Conservation (phyloP, 129 eudicot genomes). For the Dittrichia graveolens region DNA sequence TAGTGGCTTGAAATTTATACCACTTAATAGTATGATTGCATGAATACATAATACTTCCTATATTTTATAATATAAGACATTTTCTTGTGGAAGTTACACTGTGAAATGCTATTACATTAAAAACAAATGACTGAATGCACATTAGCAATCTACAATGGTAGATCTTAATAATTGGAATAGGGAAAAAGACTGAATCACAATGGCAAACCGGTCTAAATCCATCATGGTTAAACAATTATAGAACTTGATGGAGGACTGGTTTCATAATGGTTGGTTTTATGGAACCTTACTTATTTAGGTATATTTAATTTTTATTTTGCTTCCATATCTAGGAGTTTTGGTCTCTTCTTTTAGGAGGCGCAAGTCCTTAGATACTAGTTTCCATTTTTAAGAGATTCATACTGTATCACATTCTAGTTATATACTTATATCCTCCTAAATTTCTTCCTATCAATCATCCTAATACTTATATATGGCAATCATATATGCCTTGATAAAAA, state of each 20-base stretch:
- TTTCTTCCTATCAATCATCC: not conserved
- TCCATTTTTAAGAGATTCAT: not conserved
- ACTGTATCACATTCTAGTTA: not conserved
- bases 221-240: too few relatives aligned
- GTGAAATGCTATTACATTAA: not conserved
- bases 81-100: not conserved
- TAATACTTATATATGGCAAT: too few relatives aligned
- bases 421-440: not conserved
- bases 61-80: not conserved
- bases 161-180: not conserved
- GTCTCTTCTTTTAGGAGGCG: not conserved
- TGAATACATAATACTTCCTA: not conserved
- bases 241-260: too few relatives aligned
- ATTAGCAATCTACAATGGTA: too few relatives aligned
- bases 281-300: not conserved
- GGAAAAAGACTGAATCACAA: not conserved
- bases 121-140: slow-evolving; percentile 1
- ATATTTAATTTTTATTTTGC: not conserved
- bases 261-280: not conserved
- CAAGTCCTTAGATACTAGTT: not conserved
- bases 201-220: too few relatives aligned
- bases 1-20: not conserved
- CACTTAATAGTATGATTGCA: not conserved
- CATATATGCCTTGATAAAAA: too few relatives aligned
- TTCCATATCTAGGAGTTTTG: not conserved